Evolutionary conservation across 208 protist genomes (phyloP), one percentile per base, ranked within the genome.

Genomic region (Acanthamoeba sp.): DNA sequence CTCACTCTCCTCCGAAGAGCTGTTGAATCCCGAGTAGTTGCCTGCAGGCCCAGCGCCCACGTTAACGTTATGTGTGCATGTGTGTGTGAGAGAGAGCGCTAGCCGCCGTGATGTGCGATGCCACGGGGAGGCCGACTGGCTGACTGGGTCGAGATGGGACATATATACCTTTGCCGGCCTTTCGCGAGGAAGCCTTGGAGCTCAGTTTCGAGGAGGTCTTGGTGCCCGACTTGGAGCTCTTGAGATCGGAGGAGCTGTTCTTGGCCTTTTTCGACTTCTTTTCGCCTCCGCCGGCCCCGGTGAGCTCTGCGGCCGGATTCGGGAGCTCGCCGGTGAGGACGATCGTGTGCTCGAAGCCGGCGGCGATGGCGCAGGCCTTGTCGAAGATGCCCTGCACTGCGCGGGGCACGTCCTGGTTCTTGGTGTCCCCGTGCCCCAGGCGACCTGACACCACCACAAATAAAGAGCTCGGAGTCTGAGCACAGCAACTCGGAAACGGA

Each of bases 381-480:
- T 84, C 76, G n/a, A 38, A 84, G 38, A 84, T 52, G 34, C 76
- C 76, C 76, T 84, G 76, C 42, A 84, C 76, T n/a, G 76, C n/a
- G 9, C 76, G 76, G 6, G 76, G 76, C 29, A 52, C 76, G 27
- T 84, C 76, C 42, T 84, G 76, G 42, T 32, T 84, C 42, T 84
- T 84, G 42, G 38, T 57, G 40, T 84, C 76, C 34, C 76, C 76
- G 42, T 55, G 76, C 9, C 76, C 76, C 22, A 84, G 38, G 2
- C 76, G 76, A 32, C 76, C 76, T 84, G 24, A 7, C 20, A 2
- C 27, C 16, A 62, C 22, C 12, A 27, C n/a, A n/a, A n/a, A n/a
- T n/a, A n/a, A n/a, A n/a, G n/a, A n/a, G n/a, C n/a, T n/a, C n/a
- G n/a, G n/a, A n/a, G n/a, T n/a, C n/a, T n/a, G n/a, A n/a, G n/a